Evolutionary conservation across 345 rosid species (phyloP), one percentile per base, ranked within the genome.

Genomic region (Gossypium herbaceum): DNA sequence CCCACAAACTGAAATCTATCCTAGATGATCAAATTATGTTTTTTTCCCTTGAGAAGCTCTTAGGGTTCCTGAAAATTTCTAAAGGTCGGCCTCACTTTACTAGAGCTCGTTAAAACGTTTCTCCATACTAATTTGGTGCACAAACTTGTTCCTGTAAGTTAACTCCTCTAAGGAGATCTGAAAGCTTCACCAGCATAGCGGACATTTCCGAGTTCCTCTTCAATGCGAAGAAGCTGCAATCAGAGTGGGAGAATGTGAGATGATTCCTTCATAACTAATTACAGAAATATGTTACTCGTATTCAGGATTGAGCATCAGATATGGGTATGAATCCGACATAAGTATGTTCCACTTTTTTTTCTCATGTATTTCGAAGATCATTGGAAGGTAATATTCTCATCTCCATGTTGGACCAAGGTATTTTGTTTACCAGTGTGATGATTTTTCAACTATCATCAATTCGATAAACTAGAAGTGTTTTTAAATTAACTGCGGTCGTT

Each of bases 141-240:
- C 4, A 66, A 51, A 17, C 74, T 61, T 78, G 54, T 68, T 68
- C 68, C 16, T 4, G 15, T 57, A 19, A 9, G 9, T 8, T 43
- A 13, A 58, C 54, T 76, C 60, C 69, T 73, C 80, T 81, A 96
- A 3, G 97, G 97, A 54, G 97, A 91, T 84, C 99, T 85, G 90
- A 96, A 96, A 79, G 83, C 86, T 84, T 84, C 90, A 0, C 98
- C 98, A 0, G 99, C 97, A 68, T 88, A 96, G 12, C 89, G 88
- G 55, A 93, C 98, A 45, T 82, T 89, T 73, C 91, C 94, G 2
- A 93, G 98, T 57, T 93, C 99, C 87, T 95, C 98, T 79, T 95
- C 99, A 8, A 91, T 91, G 79, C 99, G 98, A 52, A 91, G 91
- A 76, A 95, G 99, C 98, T 93, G 98, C 82, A 84, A 80, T 16